Evolutionary conservation across 1,284 basidiomycete species (phyloP), one percentile per base, ranked within the genome.

Genomic region (Leucoagaricus sp.): DNA sequence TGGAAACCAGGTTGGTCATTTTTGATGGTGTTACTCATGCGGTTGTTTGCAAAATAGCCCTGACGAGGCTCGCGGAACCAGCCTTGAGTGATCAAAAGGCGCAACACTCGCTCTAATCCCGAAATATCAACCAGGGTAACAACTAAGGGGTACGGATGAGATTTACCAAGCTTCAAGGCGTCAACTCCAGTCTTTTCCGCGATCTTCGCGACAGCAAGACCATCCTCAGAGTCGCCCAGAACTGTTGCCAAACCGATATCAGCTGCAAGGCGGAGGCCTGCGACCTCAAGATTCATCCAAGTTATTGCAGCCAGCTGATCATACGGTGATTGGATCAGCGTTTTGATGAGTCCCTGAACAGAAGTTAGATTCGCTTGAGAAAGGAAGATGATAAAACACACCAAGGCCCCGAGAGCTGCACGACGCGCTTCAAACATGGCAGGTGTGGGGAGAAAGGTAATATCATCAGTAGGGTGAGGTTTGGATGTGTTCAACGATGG

Each of bases 31-130:
- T 71, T 69, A 47, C 69, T 71, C 29, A 68, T 62, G 9, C 72
- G 68, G 55, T 70, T 70, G 57, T 72, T 71, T n/a, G 72, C 70
- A 52, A 72, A 74, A 44, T 65, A 67, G 10, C 72, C 69, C 33
- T 65, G 65, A 52, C 64, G 66, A 2, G 66, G 57, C 59, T 74
- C 72, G n/a, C 70, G 62, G 64, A 72, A 71, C 69, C 71, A 74
- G n/a, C 72, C 70, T 59, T 73, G 72, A 17, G 67, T 66, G 41
- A 73, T 66, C 29, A 74, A 62, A 17, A 73, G 67, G 23, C 72
- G 69, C n/a, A 73, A 53, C 9, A 69, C 65, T 25, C 68, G 70
- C 52, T 73, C 71, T 72, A 36, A 55, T 42, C 19, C n/a, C 46
- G 34, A 36, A 29, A 26, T 23, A 15, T 44, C 45, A 58, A 50